Evolutionary conservation across 345 rosid genomes (phyloP).

Genomic region (Dipteronia dyeriana): DNA sequence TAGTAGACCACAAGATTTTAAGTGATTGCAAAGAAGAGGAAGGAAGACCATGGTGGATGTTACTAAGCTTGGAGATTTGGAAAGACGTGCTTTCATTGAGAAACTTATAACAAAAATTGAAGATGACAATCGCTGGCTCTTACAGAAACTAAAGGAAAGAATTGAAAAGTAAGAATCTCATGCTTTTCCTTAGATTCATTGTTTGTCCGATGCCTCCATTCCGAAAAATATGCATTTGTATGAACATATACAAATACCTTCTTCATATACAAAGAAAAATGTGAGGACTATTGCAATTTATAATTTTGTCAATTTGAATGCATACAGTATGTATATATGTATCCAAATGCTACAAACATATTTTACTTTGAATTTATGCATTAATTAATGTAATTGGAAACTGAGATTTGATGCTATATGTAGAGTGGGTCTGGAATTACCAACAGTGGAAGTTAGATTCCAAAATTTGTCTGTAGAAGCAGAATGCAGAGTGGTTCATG

Average conservation of each 20-base stretch:
- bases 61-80: slow-evolving; percentile 33
- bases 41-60: slow-evolving; percentile 33
- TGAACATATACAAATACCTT: background rate
- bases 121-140: slow-evolving; percentile 39
- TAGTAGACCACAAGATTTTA: slow-evolving; percentile 21
- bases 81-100: slow-evolving; percentile 41
- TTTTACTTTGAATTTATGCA: too few species aligned
- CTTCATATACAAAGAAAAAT: too few species aligned
- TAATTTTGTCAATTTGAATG: too few species aligned
- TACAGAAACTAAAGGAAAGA: slow-evolving; percentile 40
- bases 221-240: background rate
- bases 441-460: slow-evolving; percentile 43
- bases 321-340: too few species aligned
- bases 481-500: slow-evolving; percentile 36
- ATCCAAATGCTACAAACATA: too few species aligned
- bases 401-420: background rate
- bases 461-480: slow-evolving; percentile 32
- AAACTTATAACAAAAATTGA: slow-evolving; percentile 39
- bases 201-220: too few species aligned
- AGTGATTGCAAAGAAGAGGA: background rate
- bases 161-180: slow-evolving; percentile 35
- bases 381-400: too few species aligned
- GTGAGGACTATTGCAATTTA: too few species aligned
- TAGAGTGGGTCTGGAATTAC: slow-evolving; percentile 41
- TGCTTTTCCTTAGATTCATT: too few species aligned